Evolutionary conservation across 257 asterid species (phyloP).

Genomic region (Haberlea rhodopensis): DNA sequence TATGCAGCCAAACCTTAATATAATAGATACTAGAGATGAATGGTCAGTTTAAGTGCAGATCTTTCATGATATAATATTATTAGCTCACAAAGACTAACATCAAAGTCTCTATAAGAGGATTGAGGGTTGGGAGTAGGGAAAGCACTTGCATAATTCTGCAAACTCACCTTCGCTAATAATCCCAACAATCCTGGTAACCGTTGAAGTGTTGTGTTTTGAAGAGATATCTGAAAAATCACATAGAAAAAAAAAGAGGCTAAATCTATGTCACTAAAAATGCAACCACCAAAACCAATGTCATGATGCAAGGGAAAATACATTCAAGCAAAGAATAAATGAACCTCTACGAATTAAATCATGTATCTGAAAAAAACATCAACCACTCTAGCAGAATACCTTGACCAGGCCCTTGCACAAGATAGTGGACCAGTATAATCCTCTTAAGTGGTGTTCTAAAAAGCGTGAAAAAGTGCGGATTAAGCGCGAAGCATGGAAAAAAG

Average conservation of each 20-base stretch:
- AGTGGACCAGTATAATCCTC: background rate
- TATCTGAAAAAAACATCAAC: slow-evolving; percentile 17
- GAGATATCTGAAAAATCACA: slow-evolving; percentile 51
- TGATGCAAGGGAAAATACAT: slow-evolving; percentile 9
- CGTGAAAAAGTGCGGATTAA: background rate
- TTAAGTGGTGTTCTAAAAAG: background rate
- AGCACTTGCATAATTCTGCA: slow-evolving; percentile 21
- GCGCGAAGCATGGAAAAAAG: too few species aligned
- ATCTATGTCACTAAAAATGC: slow-evolving; percentile 14
- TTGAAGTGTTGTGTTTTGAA: slow-evolving; percentile 48
- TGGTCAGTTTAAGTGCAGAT: slow-evolving; percentile 7
- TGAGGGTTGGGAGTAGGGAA: slow-evolving; percentile 6
- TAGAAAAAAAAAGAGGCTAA: slow-evolving; percentile 24
- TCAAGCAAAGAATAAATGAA: background rate
- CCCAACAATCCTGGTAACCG: slow-evolving; percentile 45
- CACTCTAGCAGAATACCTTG: slow-evolving; percentile 7
- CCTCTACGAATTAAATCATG: slow-evolving; percentile 11
- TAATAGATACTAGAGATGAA: slow-evolving; percentile 8
- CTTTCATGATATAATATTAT: slow-evolving; percentile 7
- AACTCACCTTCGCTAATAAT: slow-evolving; percentile 63
- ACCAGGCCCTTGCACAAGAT: background rate
- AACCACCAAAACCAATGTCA: slow-evolving; percentile 16
- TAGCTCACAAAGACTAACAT: slow-evolving; percentile 11
- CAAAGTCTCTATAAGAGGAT: slow-evolving; percentile 6
- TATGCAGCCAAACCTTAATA: background rate